Conservation (phyloP, 140 eudicot species). For the Anethum foeniculum region DNA sequence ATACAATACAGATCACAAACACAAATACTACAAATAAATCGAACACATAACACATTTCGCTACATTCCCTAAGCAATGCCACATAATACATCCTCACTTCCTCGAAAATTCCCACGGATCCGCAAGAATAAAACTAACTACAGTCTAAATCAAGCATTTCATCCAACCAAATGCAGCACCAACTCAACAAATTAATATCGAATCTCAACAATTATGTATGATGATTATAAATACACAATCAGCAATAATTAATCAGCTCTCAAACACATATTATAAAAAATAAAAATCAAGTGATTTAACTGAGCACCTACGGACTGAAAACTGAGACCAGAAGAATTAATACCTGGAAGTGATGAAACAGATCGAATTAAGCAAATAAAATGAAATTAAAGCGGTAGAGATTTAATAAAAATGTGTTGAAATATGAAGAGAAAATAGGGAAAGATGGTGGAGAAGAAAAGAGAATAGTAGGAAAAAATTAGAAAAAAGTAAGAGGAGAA, state of each 20-base stretch:
- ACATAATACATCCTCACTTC: neutral
- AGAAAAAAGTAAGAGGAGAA: slow-evolving; percentile 8
- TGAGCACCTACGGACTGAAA: neutral
- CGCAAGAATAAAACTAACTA: neutral
- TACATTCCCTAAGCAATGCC: neutral
- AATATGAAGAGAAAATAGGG: neutral
- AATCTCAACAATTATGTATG: neutral
- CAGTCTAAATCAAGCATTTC: neutral
- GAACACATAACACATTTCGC: neutral
- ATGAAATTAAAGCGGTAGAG: slow-evolving; percentile 12
- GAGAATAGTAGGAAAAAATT: slow-evolving; percentile 17
- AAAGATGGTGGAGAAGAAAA: slow-evolving; percentile 5
- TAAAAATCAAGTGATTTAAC: neutral
- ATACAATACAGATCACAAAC: neutral
- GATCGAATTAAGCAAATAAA: neutral
- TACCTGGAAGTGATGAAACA: slow-evolving; percentile 11
- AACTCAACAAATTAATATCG: neutral
- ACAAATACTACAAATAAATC: neutral
- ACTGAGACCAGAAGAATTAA: neutral
- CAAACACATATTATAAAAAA: neutral
- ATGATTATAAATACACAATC: neutral
- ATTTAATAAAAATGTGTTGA: slow-evolving; percentile 12
- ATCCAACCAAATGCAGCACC: neutral
- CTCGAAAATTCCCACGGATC: neutral
- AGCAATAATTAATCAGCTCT: neutral